These are phyloP conservation scores for Trichoderma gamsii DNA, from an alignment of 495 filamentous ascomycete genomes.

Conservation along the genomic window DNA sequence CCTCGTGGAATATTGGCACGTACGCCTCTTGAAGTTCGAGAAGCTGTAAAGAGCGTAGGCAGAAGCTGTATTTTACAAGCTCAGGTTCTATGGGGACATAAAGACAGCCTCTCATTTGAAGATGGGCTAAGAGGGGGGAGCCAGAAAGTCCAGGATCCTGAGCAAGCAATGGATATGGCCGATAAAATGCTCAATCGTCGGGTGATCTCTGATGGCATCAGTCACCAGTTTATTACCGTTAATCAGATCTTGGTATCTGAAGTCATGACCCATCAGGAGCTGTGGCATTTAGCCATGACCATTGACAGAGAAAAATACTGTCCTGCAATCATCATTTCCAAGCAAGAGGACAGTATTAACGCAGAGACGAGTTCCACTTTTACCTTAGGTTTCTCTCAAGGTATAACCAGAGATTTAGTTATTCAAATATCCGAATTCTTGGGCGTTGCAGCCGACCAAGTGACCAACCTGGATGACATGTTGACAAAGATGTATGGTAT, in stretches of 20 bases:
- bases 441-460: not conserved
- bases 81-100: not conserved
- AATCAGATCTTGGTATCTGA: slow-evolving; percentile 33
- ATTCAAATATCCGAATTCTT: not conserved
- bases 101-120: not conserved
- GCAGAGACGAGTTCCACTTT: not conserved
- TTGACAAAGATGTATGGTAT: slow-evolving; percentile 26
- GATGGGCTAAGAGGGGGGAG: slow-evolving; percentile 1
- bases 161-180: not conserved
- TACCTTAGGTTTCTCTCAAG: not conserved
- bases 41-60: not conserved
- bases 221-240: not conserved
- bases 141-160: not conserved
- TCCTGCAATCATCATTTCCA: slow-evolving; percentile 30
- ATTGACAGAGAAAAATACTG: slow-evolving; percentile 29
- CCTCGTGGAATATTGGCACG: not conserved
- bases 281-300: slow-evolving; percentile 33
- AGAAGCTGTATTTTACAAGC: not conserved
- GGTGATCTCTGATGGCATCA: not conserved
- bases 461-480: slow-evolving; percentile 29
- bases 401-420: slow-evolving; percentile 5
- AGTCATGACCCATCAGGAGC: slow-evolving; percentile 25
- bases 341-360: slow-evolving; percentile 17
- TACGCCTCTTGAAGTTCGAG: slow-evolving; percentile 5
- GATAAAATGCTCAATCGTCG: not conserved